A percentile compares a stretch with the other conserved stretches of the same genome.
These are phyloP conservation scores for Pythium volutum DNA, from an alignment of 352 stramenopile genomes.

Conservation along the genomic window DNA sequence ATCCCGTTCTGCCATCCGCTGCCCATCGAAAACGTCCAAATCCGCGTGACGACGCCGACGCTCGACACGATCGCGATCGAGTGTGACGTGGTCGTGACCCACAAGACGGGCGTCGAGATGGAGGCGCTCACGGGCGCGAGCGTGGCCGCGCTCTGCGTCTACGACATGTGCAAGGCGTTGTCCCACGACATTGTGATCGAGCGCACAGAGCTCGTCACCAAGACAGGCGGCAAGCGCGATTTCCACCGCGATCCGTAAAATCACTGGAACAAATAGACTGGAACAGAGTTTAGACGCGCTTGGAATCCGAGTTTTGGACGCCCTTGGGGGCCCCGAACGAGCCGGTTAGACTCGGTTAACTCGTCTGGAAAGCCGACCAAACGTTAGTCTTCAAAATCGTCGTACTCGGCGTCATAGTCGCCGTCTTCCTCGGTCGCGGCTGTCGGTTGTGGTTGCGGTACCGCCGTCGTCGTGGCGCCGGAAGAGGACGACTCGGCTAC, in stretches of 20 bases:
- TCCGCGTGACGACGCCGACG: conserved; percentile 68
- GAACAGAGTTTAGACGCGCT: too few species aligned
- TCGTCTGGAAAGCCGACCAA: too few species aligned
- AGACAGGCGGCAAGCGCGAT: conserved; percentile 91
- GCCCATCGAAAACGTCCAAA: conserved; percentile 87
- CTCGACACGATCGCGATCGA: conserved; percentile 76
- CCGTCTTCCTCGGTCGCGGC: conserved; percentile 20
- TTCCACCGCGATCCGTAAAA: conserved; percentile 25
- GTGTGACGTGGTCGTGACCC: conserved; percentile 87
- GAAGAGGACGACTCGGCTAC: neutral
- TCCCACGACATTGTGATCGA: conserved; percentile 95
- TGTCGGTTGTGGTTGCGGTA: too few species aligned
- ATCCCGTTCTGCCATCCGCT: conserved; percentile 95
- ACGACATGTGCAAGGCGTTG: conserved; percentile 98
- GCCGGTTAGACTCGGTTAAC: too few species aligned
- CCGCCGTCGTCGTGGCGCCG: too few species aligned
- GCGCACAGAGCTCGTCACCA: conserved; percentile 85
- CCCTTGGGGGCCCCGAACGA: too few species aligned
- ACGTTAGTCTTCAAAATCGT: conserved; percentile 52
- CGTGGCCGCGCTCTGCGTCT: conserved; percentile 94
- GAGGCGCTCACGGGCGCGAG: conserved; percentile 93
- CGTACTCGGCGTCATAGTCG: conserved; percentile 55
- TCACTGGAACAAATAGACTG: conserved; percentile 22
- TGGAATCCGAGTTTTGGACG: too few species aligned
- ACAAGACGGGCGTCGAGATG: conserved; percentile 96